A percentile compares a stretch with the other conserved stretches of the same genome.
phyloP scores from a whole-genome alignment of 352 stramenopile species.

The Phytophthora meadii region DNA sequence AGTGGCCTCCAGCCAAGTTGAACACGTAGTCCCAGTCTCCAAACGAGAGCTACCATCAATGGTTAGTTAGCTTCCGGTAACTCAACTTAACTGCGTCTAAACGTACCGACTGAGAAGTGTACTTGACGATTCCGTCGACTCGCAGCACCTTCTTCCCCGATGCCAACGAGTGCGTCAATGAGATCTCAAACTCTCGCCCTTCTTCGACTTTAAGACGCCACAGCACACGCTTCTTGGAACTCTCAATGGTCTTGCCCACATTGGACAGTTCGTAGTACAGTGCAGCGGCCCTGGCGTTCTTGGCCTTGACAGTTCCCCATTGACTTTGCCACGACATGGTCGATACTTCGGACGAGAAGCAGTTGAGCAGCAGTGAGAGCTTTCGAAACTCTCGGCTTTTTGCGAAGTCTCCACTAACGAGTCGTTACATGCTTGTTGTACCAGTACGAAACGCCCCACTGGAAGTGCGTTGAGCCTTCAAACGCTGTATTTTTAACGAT shows the following conservation, averaged over 20 bases:
- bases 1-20: slow-evolving; percentile 79
- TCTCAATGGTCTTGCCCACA: slow-evolving; percentile 86
- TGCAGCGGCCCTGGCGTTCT: slow-evolving; percentile 71
- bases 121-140: slow-evolving; percentile 83
- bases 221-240: slow-evolving; percentile 86
- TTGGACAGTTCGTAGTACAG: slow-evolving; percentile 86
- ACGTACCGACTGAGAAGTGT: slow-evolving; percentile 75
- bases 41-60: slow-evolving; percentile 60
- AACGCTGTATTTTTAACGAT: slow-evolving; percentile 10
- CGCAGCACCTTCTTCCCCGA: slow-evolving; percentile 85
- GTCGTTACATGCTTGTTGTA: too few relatives aligned
- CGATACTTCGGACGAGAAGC: neutral
- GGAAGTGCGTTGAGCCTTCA: too few relatives aligned
- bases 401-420: too few relatives aligned
- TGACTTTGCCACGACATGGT: slow-evolving; percentile 73
- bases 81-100: neutral
- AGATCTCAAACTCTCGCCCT: slow-evolving; percentile 85
- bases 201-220: slow-evolving; percentile 86
- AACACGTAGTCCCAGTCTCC: slow-evolving; percentile 89
- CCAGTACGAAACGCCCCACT: too few relatives aligned
- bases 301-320: slow-evolving; percentile 75
- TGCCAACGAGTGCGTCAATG: slow-evolving; percentile 81
- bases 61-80: neutral
- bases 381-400: slow-evolving; percentile 24
- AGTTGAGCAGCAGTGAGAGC: neutral